phyloP scores from a whole-genome alignment of 169 alveolate species.

The Babesia gibsoni region DNA sequence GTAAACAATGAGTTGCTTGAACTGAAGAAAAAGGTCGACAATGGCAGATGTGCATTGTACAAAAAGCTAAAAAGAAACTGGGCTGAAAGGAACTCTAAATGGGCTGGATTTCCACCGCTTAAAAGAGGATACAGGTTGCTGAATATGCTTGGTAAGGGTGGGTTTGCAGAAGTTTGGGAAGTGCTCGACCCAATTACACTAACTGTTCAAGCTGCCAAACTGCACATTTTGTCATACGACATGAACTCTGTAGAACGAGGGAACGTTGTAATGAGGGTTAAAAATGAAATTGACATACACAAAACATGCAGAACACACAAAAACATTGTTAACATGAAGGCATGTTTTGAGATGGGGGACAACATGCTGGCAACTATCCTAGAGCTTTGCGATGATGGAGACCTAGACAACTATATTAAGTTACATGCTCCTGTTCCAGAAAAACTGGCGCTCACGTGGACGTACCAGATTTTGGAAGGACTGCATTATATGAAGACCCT shows the following conservation, averaged over 20 bases:
- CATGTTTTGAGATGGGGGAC: conserved; percentile 86
- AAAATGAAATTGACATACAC: conserved; percentile 85
- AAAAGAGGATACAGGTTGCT: conserved; percentile 75
- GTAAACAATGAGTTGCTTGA: conserved; percentile 68
- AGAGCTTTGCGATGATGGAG: conserved; percentile 84
- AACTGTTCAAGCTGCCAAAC: conserved; percentile 85
- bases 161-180: conserved; percentile 91
- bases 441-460: conserved; percentile 83
- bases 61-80: conserved; percentile 70
- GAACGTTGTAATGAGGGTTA: conserved; percentile 82
- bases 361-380: conserved; percentile 80
- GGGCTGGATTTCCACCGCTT: conserved; percentile 75
- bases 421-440: conserved; percentile 84
- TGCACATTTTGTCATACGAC: conserved; percentile 82
- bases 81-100: conserved; percentile 74
- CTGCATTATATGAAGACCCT: conserved; percentile 76
- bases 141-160: conserved; percentile 89
- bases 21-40: conserved; percentile 69
- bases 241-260: conserved; percentile 81
- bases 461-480: conserved; percentile 84
- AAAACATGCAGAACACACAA: conserved; percentile 81
- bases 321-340: conserved; percentile 86
- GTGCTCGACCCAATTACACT: conserved; percentile 85
- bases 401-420: conserved; percentile 83
- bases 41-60: conserved; percentile 71